phyloP scores from a whole-genome alignment of 176 grass and related monocot genomes.

The Phragmites australis region DNA sequence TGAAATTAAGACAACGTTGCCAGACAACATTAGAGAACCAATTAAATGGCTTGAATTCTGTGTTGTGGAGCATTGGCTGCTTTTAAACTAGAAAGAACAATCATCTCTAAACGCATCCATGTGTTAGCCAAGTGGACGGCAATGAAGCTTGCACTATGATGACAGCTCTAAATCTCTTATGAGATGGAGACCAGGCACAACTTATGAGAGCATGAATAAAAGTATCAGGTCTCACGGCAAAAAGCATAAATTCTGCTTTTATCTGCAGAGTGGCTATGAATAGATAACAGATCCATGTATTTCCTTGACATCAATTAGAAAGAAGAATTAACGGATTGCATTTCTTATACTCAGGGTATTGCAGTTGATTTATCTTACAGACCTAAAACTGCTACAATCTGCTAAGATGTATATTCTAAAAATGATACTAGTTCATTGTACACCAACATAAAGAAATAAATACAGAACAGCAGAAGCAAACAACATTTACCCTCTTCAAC shows the following conservation, averaged over 20 bases:
- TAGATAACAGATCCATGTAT: not conserved
- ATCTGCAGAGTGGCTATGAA: not conserved
- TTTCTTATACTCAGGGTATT: not conserved
- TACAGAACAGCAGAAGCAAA: not conserved
- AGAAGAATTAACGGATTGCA: not conserved
- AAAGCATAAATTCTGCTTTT: not conserved
- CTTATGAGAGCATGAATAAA: not conserved
- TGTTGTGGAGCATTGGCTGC: not conserved
- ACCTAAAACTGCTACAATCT: not conserved
- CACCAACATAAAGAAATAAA: not conserved
- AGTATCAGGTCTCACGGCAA: not conserved
- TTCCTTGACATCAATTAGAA: not conserved
- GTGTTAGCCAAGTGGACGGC: slow-evolving; percentile 45
- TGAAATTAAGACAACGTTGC: slow-evolving; percentile 28
- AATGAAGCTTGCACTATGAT: slow-evolving; percentile 43
- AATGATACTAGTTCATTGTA: not conserved
- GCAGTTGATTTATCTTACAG: not conserved
- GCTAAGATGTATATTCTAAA: slow-evolving; percentile 23
- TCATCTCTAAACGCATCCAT: slow-evolving; percentile 40
- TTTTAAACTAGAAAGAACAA: slow-evolving; percentile 44
- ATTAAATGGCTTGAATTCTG: slow-evolving; percentile 33
- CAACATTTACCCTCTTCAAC: not conserved
- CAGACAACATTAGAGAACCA: slow-evolving; percentile 10
- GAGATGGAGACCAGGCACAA: slow-evolving; percentile 8
- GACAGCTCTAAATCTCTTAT: slow-evolving; percentile 13